Conservation (phyloP, 2,329 filamentous ascomycete species). For the Verticillium isaacii region DNA sequence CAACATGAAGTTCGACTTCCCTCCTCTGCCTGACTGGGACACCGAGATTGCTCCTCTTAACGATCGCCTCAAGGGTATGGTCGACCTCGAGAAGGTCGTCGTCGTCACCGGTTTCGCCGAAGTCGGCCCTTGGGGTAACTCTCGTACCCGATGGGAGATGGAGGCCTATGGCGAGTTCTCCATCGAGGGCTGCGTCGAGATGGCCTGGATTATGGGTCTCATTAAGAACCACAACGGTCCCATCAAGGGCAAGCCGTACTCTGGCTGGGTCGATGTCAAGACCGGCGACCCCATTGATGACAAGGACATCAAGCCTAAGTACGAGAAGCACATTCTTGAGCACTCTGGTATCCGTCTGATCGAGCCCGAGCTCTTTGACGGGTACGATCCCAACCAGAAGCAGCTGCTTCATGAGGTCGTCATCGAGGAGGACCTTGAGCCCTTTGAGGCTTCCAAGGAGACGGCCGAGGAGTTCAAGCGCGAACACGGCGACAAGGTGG, state of each 20-base stretch:
- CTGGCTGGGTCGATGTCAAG: slow-evolving; percentile 95
- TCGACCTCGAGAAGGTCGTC: slow-evolving; percentile 95
- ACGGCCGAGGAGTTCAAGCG: slow-evolving; percentile 96
- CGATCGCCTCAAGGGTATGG: slow-evolving; percentile 89
- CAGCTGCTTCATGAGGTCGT: slow-evolving; percentile 96
- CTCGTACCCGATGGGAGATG: slow-evolving; percentile 98
- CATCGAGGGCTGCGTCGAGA: slow-evolving; percentile 94
- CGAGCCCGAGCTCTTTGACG: slow-evolving; percentile 92
- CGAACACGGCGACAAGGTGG: slow-evolving; percentile 95
- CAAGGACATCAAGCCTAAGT: slow-evolving; percentile 96
- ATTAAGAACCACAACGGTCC: slow-evolving; percentile 98
- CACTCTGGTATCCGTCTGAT: slow-evolving; percentile 97
- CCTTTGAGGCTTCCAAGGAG: slow-evolving; percentile 96
- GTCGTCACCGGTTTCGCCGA: slow-evolving; percentile 97
- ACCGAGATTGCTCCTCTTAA: slow-evolving; percentile 85
- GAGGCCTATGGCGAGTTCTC: slow-evolving; percentile 96
- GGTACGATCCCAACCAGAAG: slow-evolving; percentile 98
- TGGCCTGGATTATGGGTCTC: slow-evolving; percentile 99
- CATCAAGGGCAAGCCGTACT: slow-evolving; percentile 93
- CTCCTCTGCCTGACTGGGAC: slow-evolving; percentile 85
- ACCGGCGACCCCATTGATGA: slow-evolving; percentile 93
- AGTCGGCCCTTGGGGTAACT: slow-evolving; percentile 97
- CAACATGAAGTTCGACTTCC: slow-evolving; percentile 98
- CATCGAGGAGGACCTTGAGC: slow-evolving; percentile 93
- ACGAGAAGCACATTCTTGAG: slow-evolving; percentile 93